A percentile compares a stretch with the other conserved stretches of the same genome.
phyloP scores from a whole-genome alignment of 441 rosid genomes.

The Euphorbia schlechtendalii region DNA sequence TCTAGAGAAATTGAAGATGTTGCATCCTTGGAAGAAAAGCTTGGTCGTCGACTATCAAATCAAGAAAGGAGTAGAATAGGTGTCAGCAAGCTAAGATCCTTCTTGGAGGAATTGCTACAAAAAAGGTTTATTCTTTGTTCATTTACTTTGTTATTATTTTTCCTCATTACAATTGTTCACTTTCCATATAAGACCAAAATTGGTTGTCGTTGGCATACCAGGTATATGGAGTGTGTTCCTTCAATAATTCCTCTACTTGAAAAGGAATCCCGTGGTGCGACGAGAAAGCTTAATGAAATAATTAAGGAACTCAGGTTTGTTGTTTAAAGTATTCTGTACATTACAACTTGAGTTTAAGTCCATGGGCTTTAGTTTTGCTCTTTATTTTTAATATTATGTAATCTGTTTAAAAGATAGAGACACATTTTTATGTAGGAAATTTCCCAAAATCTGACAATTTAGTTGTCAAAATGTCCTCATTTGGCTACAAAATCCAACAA shows the following conservation, averaged over 20 bases:
- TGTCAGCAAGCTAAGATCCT: slow-evolving; percentile 76
- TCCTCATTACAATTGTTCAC: slow-evolving; percentile 13
- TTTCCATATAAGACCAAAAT: slow-evolving; percentile 13
- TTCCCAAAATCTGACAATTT: background rate
- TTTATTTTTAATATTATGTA: background rate
- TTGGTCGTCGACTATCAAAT: slow-evolving; percentile 66
- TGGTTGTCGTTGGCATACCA: slow-evolving; percentile 25
- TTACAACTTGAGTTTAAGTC: slow-evolving; percentile 1
- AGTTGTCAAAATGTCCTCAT: background rate
- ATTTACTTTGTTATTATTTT: background rate
- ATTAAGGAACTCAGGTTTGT: slow-evolving; percentile 81
- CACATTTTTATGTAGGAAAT: background rate
- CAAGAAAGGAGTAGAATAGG: slow-evolving; percentile 86
- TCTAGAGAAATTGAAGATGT: slow-evolving; percentile 72
- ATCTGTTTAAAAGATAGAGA: background rate
- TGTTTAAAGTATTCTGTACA: slow-evolving; percentile 2
- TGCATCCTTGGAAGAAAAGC: slow-evolving; percentile 69
- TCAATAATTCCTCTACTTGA: slow-evolving; percentile 85
- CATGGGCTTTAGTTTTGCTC: slow-evolving; percentile 8
- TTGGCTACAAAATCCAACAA: background rate
- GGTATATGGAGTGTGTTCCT: slow-evolving; percentile 94
- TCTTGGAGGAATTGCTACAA: slow-evolving; percentile 83
- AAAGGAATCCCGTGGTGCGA: slow-evolving; percentile 68
- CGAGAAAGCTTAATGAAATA: slow-evolving; percentile 64
- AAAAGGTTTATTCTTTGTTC: slow-evolving; percentile 42